A percentile compares a stretch with the other conserved stretches of the same genome.
Conservation (phyloP, 2,329 filamentous ascomycete species). For the Pseudocercospora fuligena region DNA sequence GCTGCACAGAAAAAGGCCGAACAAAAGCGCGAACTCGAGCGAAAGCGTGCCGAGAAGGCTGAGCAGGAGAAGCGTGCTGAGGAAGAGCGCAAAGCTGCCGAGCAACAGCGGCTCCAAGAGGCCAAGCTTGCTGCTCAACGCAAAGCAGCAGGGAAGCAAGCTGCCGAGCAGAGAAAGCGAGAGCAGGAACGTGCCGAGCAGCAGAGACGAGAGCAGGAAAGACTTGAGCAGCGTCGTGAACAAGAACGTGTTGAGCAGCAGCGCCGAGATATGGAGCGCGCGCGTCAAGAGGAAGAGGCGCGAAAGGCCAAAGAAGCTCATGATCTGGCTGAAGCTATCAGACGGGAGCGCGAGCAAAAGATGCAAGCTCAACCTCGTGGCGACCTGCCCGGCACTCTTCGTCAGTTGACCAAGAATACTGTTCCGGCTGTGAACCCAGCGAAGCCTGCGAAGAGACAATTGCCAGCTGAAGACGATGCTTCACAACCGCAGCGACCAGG, state of each 20-base stretch:
- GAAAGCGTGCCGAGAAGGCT: slow-evolving; percentile 72
- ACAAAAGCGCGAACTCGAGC: slow-evolving; percentile 79
- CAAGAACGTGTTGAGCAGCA: slow-evolving; percentile 34
- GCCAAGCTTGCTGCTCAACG: slow-evolving; percentile 44
- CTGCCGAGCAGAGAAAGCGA: slow-evolving; percentile 42
- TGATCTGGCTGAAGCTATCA: slow-evolving; percentile 42
- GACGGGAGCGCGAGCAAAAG: slow-evolving; percentile 42
- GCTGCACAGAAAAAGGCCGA: slow-evolving; percentile 79
- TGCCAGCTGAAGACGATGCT: slow-evolving; percentile 68
- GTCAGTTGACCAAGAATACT: slow-evolving; percentile 65
- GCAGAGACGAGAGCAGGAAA: slow-evolving; percentile 47
- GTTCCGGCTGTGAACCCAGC: slow-evolving; percentile 70
- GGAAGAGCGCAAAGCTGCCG: slow-evolving; percentile 45
- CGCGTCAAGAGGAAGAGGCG: slow-evolving; percentile 33
- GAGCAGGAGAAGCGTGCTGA: slow-evolving; percentile 58
- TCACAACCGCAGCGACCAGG: slow-evolving; percentile 62
- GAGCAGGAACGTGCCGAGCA: slow-evolving; percentile 47
- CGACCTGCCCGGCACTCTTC: slow-evolving; percentile 57
- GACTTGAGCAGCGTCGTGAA: slow-evolving; percentile 37
- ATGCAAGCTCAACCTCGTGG: slow-evolving; percentile 46
- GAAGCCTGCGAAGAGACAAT: slow-evolving; percentile 73
- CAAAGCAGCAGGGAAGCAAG: slow-evolving; percentile 55
- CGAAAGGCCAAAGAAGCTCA: slow-evolving; percentile 39
- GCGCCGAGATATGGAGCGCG: slow-evolving; percentile 44
- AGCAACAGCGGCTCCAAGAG: slow-evolving; percentile 45